These are phyloP conservation scores for Leccinellum albellum DNA, from an alignment of 768 basidiomycete genomes.

Conservation along the genomic window DNA sequence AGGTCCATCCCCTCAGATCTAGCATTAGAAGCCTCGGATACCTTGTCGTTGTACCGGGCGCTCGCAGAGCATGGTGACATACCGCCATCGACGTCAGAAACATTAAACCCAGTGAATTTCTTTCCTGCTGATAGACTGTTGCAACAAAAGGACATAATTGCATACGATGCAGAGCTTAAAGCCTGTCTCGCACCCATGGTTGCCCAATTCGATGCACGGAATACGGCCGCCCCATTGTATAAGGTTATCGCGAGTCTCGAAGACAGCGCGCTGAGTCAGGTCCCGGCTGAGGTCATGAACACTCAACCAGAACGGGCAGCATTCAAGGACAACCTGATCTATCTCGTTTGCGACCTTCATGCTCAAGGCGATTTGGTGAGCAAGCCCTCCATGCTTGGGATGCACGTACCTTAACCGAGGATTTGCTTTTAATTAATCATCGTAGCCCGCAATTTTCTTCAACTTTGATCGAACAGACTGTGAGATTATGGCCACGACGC, in stretches of 20 bases:
- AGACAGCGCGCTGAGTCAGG: slow-evolving; percentile 32
- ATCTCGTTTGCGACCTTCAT: slow-evolving; percentile 57
- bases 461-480: slow-evolving; percentile 59
- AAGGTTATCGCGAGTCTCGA: slow-evolving; percentile 39
- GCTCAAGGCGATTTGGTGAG: slow-evolving; percentile 51
- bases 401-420: background rate
- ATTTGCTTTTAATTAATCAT: background rate
- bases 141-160: slow-evolving; percentile 56
- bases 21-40: slow-evolving; percentile 58
- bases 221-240: slow-evolving; percentile 32
- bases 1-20: slow-evolving; percentile 56
- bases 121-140: slow-evolving; percentile 42
- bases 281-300: slow-evolving; percentile 28
- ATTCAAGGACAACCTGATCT: slow-evolving; percentile 45
- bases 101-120: slow-evolving; percentile 42
- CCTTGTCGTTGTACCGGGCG: slow-evolving; percentile 48
- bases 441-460: slow-evolving; percentile 65
- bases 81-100: slow-evolving; percentile 11
- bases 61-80: slow-evolving; percentile 32
- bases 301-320: slow-evolving; percentile 25
- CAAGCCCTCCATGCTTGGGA: background rate
- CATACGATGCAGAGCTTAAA: slow-evolving; percentile 56
- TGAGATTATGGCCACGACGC: slow-evolving; percentile 45
- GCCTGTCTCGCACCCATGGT: slow-evolving; percentile 36
- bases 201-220: slow-evolving; percentile 33